Base-by-base conservation (phyloP, 257 asterid species). In the Salvia rosmarinus region DNA sequence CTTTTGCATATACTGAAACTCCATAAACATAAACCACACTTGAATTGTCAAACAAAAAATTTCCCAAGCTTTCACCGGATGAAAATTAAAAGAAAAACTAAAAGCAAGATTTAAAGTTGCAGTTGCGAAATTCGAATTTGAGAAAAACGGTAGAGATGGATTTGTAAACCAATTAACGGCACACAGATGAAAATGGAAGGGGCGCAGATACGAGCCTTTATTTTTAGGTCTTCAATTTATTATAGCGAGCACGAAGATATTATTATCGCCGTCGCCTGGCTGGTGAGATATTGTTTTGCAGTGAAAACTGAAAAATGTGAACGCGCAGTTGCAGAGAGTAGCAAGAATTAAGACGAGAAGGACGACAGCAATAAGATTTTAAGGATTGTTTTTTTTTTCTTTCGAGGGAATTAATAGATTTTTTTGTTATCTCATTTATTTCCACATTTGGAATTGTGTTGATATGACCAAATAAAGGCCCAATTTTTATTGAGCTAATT, bases 201-300 rank as follows among this genome's bases (percentile, higher is more conserved):
- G 43, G 66, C 5, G 21, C 42, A n/a, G 11, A 43, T 37, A 61
- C 7, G 43, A 25, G 70, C 73, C 76, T 70, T 52, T 52, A 34
- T 55, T 39, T 46, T 21, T 4, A 0, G 57, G 67, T 4, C 39
- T 7, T 49, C 10, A 43, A 54, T 10, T 40, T 21, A 9, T 71
- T 6, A 54, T 16, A 34, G 44, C 50, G 35, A 70, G 59, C 67
- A 42, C 30, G 42, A 25, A 52, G 16, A 14, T 39, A 4, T 50
- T 16, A 19, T 23, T 37, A 21, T 46, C 39, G 68, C 50, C 54
- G 65, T 16, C 52, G 65, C 6, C 3, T 40, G 17, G 57, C 23
- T 10, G 71, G n/a, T 21, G 43, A 49, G 50, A 55, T 37, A 10
- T 2, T 21, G 32, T 30, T 35, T 44, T 60, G 40, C 54, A 23